Conservation (phyloP, 2,329 filamentous ascomycete genomes). For the Sphaerulina vaccinii region DNA sequence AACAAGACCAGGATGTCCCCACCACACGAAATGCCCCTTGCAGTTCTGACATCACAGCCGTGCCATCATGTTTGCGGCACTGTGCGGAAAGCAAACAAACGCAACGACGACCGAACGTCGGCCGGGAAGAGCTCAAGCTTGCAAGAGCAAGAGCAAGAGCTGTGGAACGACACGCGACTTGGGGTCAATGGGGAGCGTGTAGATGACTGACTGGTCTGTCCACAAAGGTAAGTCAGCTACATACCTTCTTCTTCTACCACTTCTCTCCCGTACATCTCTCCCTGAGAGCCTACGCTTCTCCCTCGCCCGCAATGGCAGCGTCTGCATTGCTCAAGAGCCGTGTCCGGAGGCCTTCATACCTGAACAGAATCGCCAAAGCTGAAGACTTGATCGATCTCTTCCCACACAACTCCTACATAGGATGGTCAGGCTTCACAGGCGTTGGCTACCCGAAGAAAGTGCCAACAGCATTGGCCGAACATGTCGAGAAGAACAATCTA, state of each 20-base stretch:
- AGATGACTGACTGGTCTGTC: neutral
- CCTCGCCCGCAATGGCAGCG: slow-evolving; percentile 25
- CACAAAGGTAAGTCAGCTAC: neutral
- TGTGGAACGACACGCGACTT: neutral
- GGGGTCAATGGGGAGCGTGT: neutral
- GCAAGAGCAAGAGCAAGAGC: neutral
- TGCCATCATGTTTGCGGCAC: neutral
- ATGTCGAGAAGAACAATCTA: slow-evolving; percentile 82
- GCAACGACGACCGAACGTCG: neutral
- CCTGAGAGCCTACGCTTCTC: neutral
- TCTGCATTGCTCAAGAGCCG: slow-evolving; percentile 72
- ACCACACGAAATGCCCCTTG: neutral
- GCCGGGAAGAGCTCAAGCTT: neutral
- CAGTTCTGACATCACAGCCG: neutral
- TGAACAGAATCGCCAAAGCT: slow-evolving; percentile 75
- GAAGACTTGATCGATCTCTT: slow-evolving; percentile 79
- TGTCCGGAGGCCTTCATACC: slow-evolving; percentile 70
- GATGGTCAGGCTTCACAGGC: slow-evolving; percentile 88
- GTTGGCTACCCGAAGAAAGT: slow-evolving; percentile 67
- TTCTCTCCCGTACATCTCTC: neutral
- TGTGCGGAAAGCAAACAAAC: neutral
- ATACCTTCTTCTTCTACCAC: neutral
- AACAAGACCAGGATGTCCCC: neutral
- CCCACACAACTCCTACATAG: slow-evolving; percentile 80
- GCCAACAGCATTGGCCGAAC: slow-evolving; percentile 78